These are phyloP conservation scores for Gonapodya sp. DNA, from an alignment of 192 early-diverging fungal species.

Conservation along the genomic window DNA sequence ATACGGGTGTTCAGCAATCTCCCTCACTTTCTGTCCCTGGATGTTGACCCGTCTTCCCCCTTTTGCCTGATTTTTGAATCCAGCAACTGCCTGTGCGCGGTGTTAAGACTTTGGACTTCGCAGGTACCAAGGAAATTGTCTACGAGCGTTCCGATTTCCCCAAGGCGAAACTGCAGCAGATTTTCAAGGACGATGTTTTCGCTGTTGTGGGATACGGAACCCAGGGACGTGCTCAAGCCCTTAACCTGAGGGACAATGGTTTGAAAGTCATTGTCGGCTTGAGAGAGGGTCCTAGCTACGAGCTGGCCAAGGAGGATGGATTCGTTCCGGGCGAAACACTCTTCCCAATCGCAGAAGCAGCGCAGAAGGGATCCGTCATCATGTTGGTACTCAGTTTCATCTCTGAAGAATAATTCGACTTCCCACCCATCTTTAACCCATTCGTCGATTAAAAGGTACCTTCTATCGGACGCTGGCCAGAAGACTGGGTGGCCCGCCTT, in stretches of 20 bases:
- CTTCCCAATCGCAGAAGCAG: slow-evolving; percentile 85
- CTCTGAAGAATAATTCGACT: neutral
- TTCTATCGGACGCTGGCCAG: slow-evolving; percentile 94
- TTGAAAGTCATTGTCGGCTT: slow-evolving; percentile 92
- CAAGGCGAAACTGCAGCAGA: slow-evolving; percentile 77
- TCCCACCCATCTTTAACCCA: too few species aligned
- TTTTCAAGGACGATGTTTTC: slow-evolving; percentile 89
- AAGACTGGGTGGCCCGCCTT: slow-evolving; percentile 80
- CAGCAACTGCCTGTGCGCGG: slow-evolving; percentile 49
- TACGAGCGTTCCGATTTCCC: slow-evolving; percentile 93
- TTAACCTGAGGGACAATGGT: slow-evolving; percentile 92
- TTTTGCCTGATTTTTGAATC: neutral
- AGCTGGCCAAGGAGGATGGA: slow-evolving; percentile 84
- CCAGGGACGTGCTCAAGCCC: slow-evolving; percentile 85
- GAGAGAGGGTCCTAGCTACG: slow-evolving; percentile 80
- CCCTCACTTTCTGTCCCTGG: neutral
- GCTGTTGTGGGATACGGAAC: slow-evolving; percentile 90
- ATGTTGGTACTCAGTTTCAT: slow-evolving; percentile 46
- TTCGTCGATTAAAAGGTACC: slow-evolving; percentile 13
- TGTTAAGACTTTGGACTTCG: slow-evolving; percentile 91
- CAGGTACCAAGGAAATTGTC: slow-evolving; percentile 80
- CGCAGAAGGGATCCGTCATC: slow-evolving; percentile 80
- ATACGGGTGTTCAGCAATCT: neutral
- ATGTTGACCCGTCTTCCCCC: neutral
- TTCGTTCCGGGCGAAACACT: slow-evolving; percentile 94